Percentiles rank a stretch among this genome's conserved stretches.
Conservation (phyloP, 1,284 basidiomycete species). For the Cryptococcus sp. region DNA sequence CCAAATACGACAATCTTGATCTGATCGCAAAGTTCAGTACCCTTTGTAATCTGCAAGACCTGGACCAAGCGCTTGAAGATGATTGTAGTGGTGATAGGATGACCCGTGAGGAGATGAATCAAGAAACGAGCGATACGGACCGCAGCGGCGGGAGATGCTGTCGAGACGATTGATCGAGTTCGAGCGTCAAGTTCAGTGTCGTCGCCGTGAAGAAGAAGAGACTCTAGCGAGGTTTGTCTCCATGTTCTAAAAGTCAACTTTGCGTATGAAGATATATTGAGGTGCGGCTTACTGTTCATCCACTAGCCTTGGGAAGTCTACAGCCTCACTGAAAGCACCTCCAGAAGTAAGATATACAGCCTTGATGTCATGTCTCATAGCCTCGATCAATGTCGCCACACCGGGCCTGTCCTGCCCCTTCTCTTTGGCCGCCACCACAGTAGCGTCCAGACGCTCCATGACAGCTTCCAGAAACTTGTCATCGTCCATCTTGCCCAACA, state of each 20-base stretch:
- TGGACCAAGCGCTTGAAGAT: neutral
- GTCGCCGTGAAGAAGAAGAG: neutral
- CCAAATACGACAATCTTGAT: constrained; percentile 14
- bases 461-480: constrained; percentile 34
- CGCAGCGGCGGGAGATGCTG: constrained; percentile 6
- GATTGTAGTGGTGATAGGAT: neutral
- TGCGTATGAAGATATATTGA: neutral
- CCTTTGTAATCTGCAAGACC: neutral
- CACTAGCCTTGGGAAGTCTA: constrained; percentile 1
- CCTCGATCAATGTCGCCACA: constrained; percentile 51
- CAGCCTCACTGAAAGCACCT: neutral
- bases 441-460: constrained; percentile 16
- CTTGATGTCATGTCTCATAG: constrained; percentile 60
- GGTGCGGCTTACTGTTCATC: constrained; percentile 8
- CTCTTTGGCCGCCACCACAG: constrained; percentile 26
- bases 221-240: constrained; percentile 15
- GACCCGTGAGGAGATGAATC: constrained; percentile 14
- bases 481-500: constrained; percentile 57
- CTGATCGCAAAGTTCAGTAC: neutral
- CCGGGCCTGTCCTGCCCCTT: constrained; percentile 44
- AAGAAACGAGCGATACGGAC: constrained; percentile 19
- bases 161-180: constrained; percentile 1
- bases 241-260: neutral
- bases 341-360: constrained; percentile 9
- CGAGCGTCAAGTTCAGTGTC: neutral